These are phyloP conservation scores for Yueomyces sp. DNA, from an alignment of 1,139 yeast species.

Conservation along the genomic window DNA sequence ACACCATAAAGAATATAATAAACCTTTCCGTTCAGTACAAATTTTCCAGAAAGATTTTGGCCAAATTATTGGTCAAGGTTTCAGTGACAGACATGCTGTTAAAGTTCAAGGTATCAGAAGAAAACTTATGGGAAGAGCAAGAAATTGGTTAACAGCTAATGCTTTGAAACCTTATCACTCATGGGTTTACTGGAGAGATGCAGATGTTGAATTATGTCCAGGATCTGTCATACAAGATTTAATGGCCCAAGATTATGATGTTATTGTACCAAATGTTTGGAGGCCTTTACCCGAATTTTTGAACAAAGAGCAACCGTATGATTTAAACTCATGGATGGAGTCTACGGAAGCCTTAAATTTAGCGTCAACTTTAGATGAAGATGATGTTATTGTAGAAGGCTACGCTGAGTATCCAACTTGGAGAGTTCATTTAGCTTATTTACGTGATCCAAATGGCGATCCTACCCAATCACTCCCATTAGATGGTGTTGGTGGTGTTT, in stretches of 20 bases:
- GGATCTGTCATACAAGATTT: constrained; percentile 48
- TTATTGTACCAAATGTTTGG: constrained; percentile 80
- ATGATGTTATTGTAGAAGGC: constrained; percentile 85
- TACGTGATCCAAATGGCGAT: constrained; percentile 78
- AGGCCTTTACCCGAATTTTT: constrained; percentile 85
- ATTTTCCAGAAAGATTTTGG: constrained; percentile 79
- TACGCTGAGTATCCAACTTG: constrained; percentile 87
- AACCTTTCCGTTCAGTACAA: constrained; percentile 66
- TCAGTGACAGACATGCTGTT: constrained; percentile 79
- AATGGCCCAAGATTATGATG: constrained; percentile 54
- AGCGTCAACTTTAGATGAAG: constrained; percentile 69
- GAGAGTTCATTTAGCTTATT: constrained; percentile 83
- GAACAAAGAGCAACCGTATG: constrained; percentile 83
- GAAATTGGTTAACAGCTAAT: constrained; percentile 56
- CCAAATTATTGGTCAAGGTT: constrained; percentile 75
- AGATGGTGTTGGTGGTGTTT: constrained; percentile 88
- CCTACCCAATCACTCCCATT: constrained; percentile 78
- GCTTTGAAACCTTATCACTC: constrained; percentile 57
- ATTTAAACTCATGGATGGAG: constrained; percentile 85
- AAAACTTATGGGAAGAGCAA: constrained; percentile 64
- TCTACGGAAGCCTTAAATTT: constrained; percentile 70
- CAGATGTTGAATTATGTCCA: constrained; percentile 56
- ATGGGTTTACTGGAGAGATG: constrained; percentile 76
- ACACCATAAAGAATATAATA: constrained; percentile 47
- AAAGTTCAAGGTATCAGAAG: constrained; percentile 83